Evolutionary conservation across 2,329 filamentous ascomycete species (phyloP).

Genomic region (Colletotrichum spinosum): DNA sequence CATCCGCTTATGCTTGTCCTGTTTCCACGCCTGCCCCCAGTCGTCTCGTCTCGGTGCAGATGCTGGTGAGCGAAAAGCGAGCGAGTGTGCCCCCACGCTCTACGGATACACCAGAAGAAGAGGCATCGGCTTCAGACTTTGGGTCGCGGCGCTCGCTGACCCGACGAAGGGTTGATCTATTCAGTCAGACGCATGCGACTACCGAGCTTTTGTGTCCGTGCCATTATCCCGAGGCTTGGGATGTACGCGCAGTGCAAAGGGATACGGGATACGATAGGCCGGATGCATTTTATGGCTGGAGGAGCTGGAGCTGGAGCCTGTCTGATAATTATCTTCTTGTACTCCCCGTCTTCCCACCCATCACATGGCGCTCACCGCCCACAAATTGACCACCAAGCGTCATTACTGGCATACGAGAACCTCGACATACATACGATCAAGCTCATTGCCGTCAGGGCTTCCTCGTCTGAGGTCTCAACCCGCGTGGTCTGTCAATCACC

Average conservation of each 20-base stretch:
- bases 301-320: too few species aligned
- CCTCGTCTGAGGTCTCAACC: slow-evolving; percentile 4
- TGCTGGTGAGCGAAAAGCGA: neutral
- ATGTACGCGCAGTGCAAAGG: neutral
- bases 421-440: neutral
- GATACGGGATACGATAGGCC: too few species aligned
- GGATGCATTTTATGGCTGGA: too few species aligned
- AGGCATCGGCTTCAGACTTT: slow-evolving; percentile 9
- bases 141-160: slow-evolving; percentile 8
- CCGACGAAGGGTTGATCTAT: neutral
- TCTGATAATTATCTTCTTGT: too few species aligned
- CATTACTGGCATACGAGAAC: slow-evolving; percentile 6
- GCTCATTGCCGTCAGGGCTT: neutral
- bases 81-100: slow-evolving; percentile 17
- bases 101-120: neutral
- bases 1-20: neutral
- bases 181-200: slow-evolving; percentile 9
- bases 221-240: slow-evolving; percentile 1
- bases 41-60: slow-evolving; percentile 6
- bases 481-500: neutral
- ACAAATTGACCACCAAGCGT: slow-evolving; percentile 9
- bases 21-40: slow-evolving; percentile 1
- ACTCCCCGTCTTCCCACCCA: slow-evolving; percentile 4
- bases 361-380: slow-evolving; percentile 8
- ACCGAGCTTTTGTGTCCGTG: neutral